phyloP scores from a whole-genome alignment of 208 protist species.

The Crithidia expoeki region DNA sequence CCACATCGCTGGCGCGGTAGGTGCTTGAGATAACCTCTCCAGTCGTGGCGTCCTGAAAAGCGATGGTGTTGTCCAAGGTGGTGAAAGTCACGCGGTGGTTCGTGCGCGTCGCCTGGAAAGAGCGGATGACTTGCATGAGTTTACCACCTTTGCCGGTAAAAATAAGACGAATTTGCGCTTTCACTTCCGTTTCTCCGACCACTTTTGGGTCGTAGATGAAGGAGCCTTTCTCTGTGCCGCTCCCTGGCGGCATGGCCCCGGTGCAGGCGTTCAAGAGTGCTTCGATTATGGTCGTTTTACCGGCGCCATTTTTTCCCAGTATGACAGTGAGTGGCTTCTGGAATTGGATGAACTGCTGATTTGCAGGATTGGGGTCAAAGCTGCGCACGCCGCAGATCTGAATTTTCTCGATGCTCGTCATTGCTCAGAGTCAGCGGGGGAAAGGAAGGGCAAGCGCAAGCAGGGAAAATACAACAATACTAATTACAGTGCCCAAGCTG shows the following conservation, averaged over 20 bases:
- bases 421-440: conserved; percentile 36
- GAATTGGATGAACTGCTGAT: conserved; percentile 95
- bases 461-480: no score
- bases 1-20: conserved; percentile 94
- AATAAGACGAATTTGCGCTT: conserved; percentile 97
- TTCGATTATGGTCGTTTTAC: conserved; percentile 99
- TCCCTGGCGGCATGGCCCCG: conserved; percentile 96
- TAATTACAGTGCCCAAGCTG: no score
- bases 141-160: conserved; percentile 88
- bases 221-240: conserved; percentile 86
- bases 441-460: not conserved
- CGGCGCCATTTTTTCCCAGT: conserved; percentile 97
- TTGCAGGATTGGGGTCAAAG: conserved; percentile 91
- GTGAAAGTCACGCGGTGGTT: conserved; percentile 90
- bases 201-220: conserved; percentile 99
- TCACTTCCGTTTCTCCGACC: conserved; percentile 94
- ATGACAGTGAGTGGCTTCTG: conserved; percentile 99
- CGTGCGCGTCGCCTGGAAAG: conserved; percentile 91
- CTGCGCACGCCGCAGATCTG: conserved; percentile 97
- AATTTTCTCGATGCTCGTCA: conserved; percentile 98
- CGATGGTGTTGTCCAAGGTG: conserved; percentile 94
- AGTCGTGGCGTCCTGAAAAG: conserved; percentile 87
- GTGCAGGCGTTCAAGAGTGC: conserved; percentile 97
- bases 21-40: conserved; percentile 84
- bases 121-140: conserved; percentile 91